phyloP scores from a whole-genome alignment of 305 asterid species.

The Fraxinus velutina region DNA sequence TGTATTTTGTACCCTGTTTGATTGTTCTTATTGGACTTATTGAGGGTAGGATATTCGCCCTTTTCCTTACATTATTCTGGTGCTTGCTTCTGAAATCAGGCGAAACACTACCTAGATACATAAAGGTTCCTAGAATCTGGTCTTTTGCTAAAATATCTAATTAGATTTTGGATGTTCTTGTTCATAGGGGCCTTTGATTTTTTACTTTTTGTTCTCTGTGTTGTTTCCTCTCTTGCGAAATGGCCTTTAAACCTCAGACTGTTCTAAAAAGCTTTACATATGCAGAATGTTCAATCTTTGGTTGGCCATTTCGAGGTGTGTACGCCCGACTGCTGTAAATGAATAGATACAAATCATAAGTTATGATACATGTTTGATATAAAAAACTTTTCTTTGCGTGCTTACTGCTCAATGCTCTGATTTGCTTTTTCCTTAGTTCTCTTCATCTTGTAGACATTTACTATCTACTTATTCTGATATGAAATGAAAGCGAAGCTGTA shows the following conservation, averaged over 20 bases:
- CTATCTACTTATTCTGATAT: not conserved
- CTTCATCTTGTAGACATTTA: not conserved
- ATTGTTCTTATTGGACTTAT: conserved; percentile 66
- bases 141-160: conserved; percentile 15
- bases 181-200: conserved; percentile 10
- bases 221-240: conserved; percentile 26
- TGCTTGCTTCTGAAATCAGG: conserved; percentile 28
- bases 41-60: conserved; percentile 43
- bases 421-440: not conserved
- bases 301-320: conserved; percentile 24
- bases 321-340: conserved; percentile 37
- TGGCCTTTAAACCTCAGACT: conserved; percentile 14
- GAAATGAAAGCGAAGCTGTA: not conserved
- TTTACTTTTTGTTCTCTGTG: not conserved
- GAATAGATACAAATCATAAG: conserved; percentile 19
- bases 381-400: not conserved
- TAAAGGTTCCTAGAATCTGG: conserved; percentile 22
- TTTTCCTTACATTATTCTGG: conserved; percentile 49
- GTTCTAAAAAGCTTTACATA: conserved; percentile 10
- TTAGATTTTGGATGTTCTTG: conserved; percentile 16
- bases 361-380: not conserved
- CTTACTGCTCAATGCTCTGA: not conserved
- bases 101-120: conserved; percentile 25
- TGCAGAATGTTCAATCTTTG: conserved; percentile 25
- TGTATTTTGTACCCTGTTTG: conserved; percentile 35